Evolutionary conservation across 176 grass and related monocot genomes (phyloP), one percentile per base, ranked within the genome.

Genomic region (Oryza glaberrima): DNA sequence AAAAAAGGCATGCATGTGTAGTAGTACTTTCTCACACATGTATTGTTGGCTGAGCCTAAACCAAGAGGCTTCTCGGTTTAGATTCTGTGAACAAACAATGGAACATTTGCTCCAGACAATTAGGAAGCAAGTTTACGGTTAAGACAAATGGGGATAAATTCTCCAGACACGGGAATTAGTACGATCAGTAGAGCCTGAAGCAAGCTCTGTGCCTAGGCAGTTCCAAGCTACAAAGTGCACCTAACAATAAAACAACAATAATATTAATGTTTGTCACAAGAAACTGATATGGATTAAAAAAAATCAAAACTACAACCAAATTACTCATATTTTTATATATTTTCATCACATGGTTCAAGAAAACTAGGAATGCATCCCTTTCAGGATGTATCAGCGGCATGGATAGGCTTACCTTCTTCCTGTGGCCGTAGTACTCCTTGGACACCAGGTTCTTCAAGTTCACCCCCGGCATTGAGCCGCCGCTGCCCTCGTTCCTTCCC

Each of bases 171-270:
- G 88, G 61, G 95, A 28, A 28, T 28, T 91, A 63, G 95, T 95
- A 82, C 95, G 95, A 87, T 98, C 95, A 13, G 93, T 89, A 11
- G 96, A 98, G 26, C 93, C 93, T 78, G 28, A 28, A 28, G 28
- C 28, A 28, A 28, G 28, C 28, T 28, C 28, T 28, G 28, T 28
- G 28, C 28, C 28, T 28, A 83, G 51, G 89, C 96, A 98, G 79
- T 98, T 98, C 96, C 96, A 98, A 28, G 96, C 91, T 78, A 98
- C 96, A 36, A 93, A 95, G 84, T 98, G 96, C 86, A 98, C 96
- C 96, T 98, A 77, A 78, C 11, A 76, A 81, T 48, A 12, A 75
- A 65, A 71, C 36, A 46, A 35, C 4, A 45, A 45, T 10, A 45
- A 45, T 10, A 45, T 45, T 35, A 35, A 45, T 10, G 1, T 45